Percentiles rank a stretch among this genome's conserved stretches.
phyloP scores from a whole-genome alignment of 2,329 filamentous ascomycete species.

The Cladosporium sp. region DNA sequence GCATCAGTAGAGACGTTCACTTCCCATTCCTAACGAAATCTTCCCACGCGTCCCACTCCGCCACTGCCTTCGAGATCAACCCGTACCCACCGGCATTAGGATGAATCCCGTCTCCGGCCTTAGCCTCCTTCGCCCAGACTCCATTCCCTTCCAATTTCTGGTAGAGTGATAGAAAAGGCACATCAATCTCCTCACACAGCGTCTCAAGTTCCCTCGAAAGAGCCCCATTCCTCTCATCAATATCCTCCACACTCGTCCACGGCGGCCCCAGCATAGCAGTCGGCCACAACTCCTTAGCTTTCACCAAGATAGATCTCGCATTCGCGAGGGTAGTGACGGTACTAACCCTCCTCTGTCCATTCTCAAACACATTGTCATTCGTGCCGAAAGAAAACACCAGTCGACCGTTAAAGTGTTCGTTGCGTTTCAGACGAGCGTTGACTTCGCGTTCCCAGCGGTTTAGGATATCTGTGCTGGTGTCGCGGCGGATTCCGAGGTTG shows the following conservation, averaged over 20 bases:
- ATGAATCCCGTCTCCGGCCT: not conserved
- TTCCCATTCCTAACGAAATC: not conserved
- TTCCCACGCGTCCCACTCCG: not conserved
- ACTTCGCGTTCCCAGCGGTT: not conserved
- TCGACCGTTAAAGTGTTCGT: not conserved
- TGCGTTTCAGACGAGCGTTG: not conserved
- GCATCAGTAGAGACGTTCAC: not conserved
- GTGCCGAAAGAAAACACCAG: not conserved
- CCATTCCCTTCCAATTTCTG: not conserved
- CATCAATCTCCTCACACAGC: not conserved
- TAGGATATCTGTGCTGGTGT: not conserved
- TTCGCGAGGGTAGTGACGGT: not conserved
- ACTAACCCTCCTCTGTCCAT: not conserved
- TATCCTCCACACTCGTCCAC: not conserved
- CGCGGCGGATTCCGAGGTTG: not conserved
- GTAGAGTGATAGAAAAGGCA: not conserved
- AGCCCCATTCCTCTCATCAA: not conserved
- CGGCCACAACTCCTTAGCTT: not conserved
- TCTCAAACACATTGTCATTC: not conserved
- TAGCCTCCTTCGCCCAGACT: not conserved
- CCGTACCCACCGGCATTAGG: not conserved
- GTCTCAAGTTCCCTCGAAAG: not conserved
- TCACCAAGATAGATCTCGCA: not conserved
- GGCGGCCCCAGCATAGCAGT: not conserved
- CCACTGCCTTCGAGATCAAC: not conserved